Percentiles rank a stretch among this genome's conserved stretches.
phyloP scores from a whole-genome alignment of 768 basidiomycete genomes.

The Amanita molliuscula region DNA sequence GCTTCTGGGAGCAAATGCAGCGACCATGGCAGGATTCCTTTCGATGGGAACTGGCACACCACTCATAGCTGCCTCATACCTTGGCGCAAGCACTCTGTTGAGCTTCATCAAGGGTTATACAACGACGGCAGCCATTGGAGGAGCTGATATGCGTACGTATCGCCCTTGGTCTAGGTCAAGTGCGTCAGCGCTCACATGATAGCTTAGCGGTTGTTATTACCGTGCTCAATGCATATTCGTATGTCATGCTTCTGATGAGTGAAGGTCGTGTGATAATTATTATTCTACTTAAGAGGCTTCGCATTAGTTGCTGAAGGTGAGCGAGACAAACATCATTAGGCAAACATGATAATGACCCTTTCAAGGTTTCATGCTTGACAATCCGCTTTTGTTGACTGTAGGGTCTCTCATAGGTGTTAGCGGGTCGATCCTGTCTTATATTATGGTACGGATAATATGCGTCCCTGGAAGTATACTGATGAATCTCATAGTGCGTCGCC shows the following conservation, averaged over 20 bases:
- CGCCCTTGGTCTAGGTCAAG: not conserved
- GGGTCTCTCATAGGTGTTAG: slow-evolving; percentile 86
- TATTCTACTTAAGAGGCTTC: slow-evolving; percentile 40
- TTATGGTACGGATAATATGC: slow-evolving; percentile 50
- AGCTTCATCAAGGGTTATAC: slow-evolving; percentile 85
- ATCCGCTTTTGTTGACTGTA: slow-evolving; percentile 72
- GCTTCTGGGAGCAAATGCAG: slow-evolving; percentile 61
- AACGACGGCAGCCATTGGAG: slow-evolving; percentile 85
- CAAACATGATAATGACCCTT: slow-evolving; percentile 4
- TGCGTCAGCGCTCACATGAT: not conserved
- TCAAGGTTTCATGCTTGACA: slow-evolving; percentile 79
- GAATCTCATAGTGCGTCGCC: slow-evolving; percentile 59
- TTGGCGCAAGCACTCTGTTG: slow-evolving; percentile 60
- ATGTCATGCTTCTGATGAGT: slow-evolving; percentile 10
- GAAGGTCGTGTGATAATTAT: not conserved
- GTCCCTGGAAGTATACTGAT: not conserved
- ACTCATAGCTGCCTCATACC: slow-evolving; percentile 65
- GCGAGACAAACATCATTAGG: not conserved
- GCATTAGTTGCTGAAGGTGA: slow-evolving; percentile 79
- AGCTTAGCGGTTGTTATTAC: slow-evolving; percentile 77
- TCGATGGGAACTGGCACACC: slow-evolving; percentile 61
- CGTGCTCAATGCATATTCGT: slow-evolving; percentile 83
- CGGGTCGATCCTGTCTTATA: slow-evolving; percentile 85
- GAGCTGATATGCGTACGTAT: slow-evolving; percentile 83
- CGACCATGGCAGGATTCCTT: slow-evolving; percentile 72